These are phyloP conservation scores for Candida manassasensis DNA, from an alignment of 805 yeast genomes.

Conservation along the genomic window DNA sequence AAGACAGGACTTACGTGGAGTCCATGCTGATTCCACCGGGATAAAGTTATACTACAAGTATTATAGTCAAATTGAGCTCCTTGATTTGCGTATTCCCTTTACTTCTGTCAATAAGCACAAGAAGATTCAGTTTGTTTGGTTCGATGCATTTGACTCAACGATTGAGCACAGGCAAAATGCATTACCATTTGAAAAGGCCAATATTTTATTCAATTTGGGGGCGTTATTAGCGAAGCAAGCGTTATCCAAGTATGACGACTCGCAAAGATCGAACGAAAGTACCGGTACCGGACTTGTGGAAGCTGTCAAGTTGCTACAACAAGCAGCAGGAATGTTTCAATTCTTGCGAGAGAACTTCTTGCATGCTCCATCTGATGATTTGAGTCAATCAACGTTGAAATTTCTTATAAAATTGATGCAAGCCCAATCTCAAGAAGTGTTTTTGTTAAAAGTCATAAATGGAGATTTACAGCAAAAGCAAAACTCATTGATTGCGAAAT, in stretches of 20 bases:
- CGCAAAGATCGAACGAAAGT: slow-evolving; percentile 21
- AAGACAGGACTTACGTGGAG: slow-evolving; percentile 55
- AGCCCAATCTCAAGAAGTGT: slow-evolving; percentile 88
- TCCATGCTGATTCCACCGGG: slow-evolving; percentile 39
- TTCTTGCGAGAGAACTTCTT: slow-evolving; percentile 75
- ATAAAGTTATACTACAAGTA: slow-evolving; percentile 60
- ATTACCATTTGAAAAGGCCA: slow-evolving; percentile 85
- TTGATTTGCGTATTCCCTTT: slow-evolving; percentile 73
- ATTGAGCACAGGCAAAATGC: slow-evolving; percentile 65
- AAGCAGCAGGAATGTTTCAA: slow-evolving; percentile 72
- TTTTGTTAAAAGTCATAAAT: slow-evolving; percentile 56
- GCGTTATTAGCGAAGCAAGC: slow-evolving; percentile 54
- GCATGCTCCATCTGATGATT: slow-evolving; percentile 82
- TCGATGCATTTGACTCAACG: slow-evolving; percentile 56
- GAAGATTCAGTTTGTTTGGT: slow-evolving; percentile 69
- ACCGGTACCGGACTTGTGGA: slow-evolving; percentile 46
- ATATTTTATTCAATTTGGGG: slow-evolving; percentile 73
- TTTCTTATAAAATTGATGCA: slow-evolving; percentile 63
- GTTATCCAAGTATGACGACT: slow-evolving; percentile 21
- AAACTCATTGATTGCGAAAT: slow-evolving; percentile 67
- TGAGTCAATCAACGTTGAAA: slow-evolving; percentile 61
- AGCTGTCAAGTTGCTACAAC: slow-evolving; percentile 60
- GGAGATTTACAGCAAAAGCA: slow-evolving; percentile 49
- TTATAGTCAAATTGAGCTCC: slow-evolving; percentile 74
- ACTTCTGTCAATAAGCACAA: slow-evolving; percentile 40